Base-by-base conservation (phyloP, 768 basidiomycete genomes). In the Amanita pseudoporphyria region DNA sequence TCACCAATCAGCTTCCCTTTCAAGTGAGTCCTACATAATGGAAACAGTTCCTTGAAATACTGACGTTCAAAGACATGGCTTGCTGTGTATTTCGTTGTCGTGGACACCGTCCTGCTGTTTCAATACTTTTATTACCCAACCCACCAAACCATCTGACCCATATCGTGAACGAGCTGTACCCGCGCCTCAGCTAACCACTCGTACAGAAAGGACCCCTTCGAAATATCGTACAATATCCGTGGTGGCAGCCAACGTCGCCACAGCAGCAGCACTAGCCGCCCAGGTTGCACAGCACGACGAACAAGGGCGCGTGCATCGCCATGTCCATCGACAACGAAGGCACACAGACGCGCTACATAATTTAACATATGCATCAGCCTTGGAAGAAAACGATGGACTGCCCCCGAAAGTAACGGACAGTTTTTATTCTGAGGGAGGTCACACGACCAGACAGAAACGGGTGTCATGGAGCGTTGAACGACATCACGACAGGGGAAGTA, bases 1-100 rank as follows among this genome's bases (percentile, higher is more conserved):
- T 99, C 48, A 98, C 96, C 2, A 77, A 85, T 58, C 96, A 98
- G 61, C 74, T 96, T 13, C 91, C 92, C 18, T 98, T 99, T 64
- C 95, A 98, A 68, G 92, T 90, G 64, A 58, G 77, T 60, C 51
- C 41, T 31, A 7, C 48, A 19, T 16, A 16, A 45, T 24, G 45
- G 43, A 38, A 18, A 45, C 21, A 44, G 48, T 35, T 28, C 43
- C 28, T 40, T 35, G 9, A 26, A 14, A 16, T 30, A 47, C 47
- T 58, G 48, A 37, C 39, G 18, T 44, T 53, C 45, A 37, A 47
- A 96, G 90, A 95, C 81, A 36, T 89, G 81, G 62, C 87, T 99
- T 39, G 95, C 96, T 2, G 73, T 74, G 0, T 99, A 99, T 64
- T 99, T 97, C 61, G 85, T 87, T 59, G 67, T 76, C 49, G 77